Base-by-base conservation (phyloP, 2,329 filamentous ascomycete species). In the Trichoderma gracile region DNA sequence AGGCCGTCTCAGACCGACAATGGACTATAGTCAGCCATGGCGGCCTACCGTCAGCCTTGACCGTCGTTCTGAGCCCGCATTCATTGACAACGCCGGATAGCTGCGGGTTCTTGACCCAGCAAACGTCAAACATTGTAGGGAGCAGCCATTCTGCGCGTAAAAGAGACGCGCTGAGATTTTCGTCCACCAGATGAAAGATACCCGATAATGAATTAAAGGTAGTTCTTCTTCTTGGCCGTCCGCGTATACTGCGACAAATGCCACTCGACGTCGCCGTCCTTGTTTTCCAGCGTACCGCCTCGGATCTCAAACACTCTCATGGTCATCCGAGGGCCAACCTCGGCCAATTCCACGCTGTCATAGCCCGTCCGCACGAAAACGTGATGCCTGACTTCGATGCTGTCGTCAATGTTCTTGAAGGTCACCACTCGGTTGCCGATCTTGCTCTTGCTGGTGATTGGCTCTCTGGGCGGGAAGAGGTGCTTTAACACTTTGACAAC, bases 221-320 rank as follows among this genome's bases (percentile, higher is more conserved):
- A 97, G 73, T 96, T 92, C 87, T 97, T 97, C 86, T 98, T 98
- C 79, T 88, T 88, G 71, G 90, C 89, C 15, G 94, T 98, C 70
- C 95, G 84, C 9, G 94, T 99, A 77, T 97, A 99, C 74, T 97
- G 94, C 67, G 92, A 96, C 68, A 99, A 82, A 68, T 95, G 90
- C 95, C 95, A 99, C 78, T 99, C 95, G 5, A 96, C 88, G 77
- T 99, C 95, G 4, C 94, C 94, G 69, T 96, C 91, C 77, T 96
- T 96, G 73, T 93, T 96, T 74, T 98, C 95, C 66, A 97, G 80
- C 4, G 94, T 96, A 17, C 95, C 94, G 60, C 89, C 89, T 53
- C 93, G 85, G 67, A 99, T 97, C 79, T 98, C 92, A 74, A 98
- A 99, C 60, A 93, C 81, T 69, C 92, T 84, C 92, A 98, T 95